Percentiles rank a stretch among this genome's conserved stretches.
Evolutionary conservation across 768 basidiomycete genomes (phyloP).

Genomic region (Lenzites betulinus): DNA sequence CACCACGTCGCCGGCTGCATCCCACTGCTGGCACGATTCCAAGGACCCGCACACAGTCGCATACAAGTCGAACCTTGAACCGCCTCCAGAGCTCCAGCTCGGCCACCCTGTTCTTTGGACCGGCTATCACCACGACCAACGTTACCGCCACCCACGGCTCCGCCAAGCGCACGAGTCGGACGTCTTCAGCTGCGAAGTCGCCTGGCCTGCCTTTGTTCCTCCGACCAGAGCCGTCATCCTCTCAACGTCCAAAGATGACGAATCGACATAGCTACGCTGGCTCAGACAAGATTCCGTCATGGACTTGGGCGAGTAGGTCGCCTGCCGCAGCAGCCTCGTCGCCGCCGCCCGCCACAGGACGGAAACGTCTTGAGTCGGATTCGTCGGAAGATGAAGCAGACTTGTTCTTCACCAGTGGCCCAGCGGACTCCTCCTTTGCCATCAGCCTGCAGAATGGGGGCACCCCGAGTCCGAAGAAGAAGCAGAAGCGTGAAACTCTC

Average conservation of each 20-base stretch:
- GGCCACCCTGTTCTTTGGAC: slow-evolving; percentile 71
- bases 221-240: slow-evolving; percentile 4
- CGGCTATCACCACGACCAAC: slow-evolving; percentile 40
- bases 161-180: slow-evolving; percentile 1
- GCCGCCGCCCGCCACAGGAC: slow-evolving; percentile 13
- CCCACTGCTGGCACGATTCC: slow-evolving; percentile 42
- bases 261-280: slow-evolving; percentile 73
- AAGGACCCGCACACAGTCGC: slow-evolving; percentile 37
- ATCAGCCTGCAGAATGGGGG: slow-evolving; percentile 51
- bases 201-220: slow-evolving; percentile 15
- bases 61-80: slow-evolving; percentile 42
- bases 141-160: background rate
- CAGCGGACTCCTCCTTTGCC: slow-evolving; percentile 52
- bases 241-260: slow-evolving; percentile 34
- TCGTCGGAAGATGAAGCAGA: slow-evolving; percentile 29
- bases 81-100: slow-evolving; percentile 56
- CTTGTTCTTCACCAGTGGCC: slow-evolving; percentile 39
- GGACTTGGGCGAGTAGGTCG: slow-evolving; percentile 15
- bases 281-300: slow-evolving; percentile 30
- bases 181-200: slow-evolving; percentile 1
- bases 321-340: slow-evolving; percentile 19
- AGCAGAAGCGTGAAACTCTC: slow-evolving; percentile 29
- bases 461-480: slow-evolving; percentile 58
- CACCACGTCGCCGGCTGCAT: slow-evolving; percentile 58
- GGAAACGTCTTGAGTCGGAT: slow-evolving; percentile 24